Evolutionary conservation across 1,284 basidiomycete genomes (phyloP).

Genomic region (Trichosporon inkin): DNA sequence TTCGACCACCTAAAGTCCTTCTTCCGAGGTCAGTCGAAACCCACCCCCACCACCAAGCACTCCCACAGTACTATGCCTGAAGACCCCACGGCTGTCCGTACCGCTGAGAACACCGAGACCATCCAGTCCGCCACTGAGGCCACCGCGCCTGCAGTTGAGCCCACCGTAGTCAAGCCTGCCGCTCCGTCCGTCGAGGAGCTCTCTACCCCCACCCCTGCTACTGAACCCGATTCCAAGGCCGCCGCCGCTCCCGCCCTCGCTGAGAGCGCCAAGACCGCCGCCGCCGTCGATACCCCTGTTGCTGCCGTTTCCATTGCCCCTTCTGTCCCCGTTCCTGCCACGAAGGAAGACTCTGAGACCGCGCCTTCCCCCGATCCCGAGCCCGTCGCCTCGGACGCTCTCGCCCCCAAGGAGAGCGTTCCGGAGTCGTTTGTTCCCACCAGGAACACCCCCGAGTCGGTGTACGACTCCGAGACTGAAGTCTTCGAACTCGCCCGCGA

Average conservation of each 20-base stretch:
- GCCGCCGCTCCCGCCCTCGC: background rate
- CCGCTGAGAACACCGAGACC: background rate
- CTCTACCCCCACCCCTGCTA: background rate
- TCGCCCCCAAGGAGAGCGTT: background rate
- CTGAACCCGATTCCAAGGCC: background rate
- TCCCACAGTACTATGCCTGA: slow-evolving; percentile 7
- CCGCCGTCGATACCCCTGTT: slow-evolving; percentile 1
- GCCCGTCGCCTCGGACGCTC: background rate
- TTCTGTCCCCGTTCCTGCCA: background rate
- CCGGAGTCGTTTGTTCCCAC: background rate
- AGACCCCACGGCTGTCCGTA: background rate
- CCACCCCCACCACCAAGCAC: background rate
- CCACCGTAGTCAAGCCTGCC: background rate
- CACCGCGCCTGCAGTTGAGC: background rate
- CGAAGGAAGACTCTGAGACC: background rate
- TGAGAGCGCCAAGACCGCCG: background rate
- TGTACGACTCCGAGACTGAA: background rate
- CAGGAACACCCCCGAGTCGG: background rate
- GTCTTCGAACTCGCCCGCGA: slow-evolving; percentile 4
- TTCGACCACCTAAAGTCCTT: slow-evolving; percentile 8
- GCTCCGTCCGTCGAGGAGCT: no score
- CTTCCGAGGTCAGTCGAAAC: slow-evolving; percentile 6
- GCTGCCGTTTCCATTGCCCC: background rate
- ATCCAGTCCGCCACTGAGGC: background rate
- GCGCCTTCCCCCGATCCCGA: background rate